phyloP scores from a whole-genome alignment of 345 rosid species.

The Passiflora organensis region DNA sequence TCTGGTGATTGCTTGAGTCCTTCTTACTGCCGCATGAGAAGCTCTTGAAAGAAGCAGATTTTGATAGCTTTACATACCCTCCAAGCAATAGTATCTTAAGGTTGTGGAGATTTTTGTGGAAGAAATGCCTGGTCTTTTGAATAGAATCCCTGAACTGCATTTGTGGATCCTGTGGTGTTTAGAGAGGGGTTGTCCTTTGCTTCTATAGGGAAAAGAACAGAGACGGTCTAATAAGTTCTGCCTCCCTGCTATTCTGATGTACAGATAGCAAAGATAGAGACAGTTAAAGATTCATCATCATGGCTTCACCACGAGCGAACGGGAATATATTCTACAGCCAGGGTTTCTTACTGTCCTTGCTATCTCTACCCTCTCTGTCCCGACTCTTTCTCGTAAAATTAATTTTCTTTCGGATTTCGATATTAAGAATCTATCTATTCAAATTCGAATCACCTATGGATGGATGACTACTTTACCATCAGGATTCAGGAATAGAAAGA shows the following conservation, averaged over 20 bases:
- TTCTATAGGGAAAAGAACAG: neutral
- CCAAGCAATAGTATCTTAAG: constrained; percentile 46
- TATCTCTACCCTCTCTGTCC: constrained; percentile 4
- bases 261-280: neutral
- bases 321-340: neutral
- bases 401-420: constrained; percentile 33
- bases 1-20: constrained; percentile 15
- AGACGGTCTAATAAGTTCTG: neutral
- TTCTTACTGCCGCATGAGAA: constrained; percentile 32
- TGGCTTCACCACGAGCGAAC: neutral
- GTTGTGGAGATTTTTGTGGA: constrained; percentile 43
- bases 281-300: neutral
- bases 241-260: neutral
- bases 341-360: neutral
- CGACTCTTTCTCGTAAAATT: constrained; percentile 4
- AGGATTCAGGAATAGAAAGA: no score
- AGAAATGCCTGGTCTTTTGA: constrained; percentile 45
- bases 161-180: constrained; percentile 1
- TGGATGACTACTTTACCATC: neutral
- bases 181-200: neutral
- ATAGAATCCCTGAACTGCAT: constrained; percentile 53
- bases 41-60: constrained; percentile 23
- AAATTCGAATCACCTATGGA: neutral
- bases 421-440: constrained; percentile 25
- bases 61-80: constrained; percentile 42